Base-by-base conservation (phyloP, 257 asterid species). In the Eustoma russellianum region DNA sequence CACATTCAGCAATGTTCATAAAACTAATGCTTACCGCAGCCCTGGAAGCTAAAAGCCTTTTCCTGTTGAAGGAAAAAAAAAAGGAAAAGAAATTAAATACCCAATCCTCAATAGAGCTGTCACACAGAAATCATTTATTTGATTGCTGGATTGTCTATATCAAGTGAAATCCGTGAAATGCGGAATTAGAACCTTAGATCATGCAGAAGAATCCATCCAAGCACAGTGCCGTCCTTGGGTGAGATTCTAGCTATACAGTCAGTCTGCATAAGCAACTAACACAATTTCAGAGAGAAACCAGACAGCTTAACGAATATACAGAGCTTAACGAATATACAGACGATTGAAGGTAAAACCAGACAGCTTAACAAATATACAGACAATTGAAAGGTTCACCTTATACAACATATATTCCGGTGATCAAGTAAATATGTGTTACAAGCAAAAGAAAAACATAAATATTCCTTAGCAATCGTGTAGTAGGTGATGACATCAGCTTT, bases 221-320 rank as follows among this genome's bases (percentile, higher is more conserved):
- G 63, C 43, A 91, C 80, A 35, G 19, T 56, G 46, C 93, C 96
- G 60, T 80, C 79, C 56, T 67, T 62, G 46, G 65, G 63, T 48
- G 96, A 91, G 52, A 87, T 72, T 77, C 98, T 84, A 46, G 94
- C 98, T 50, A 87, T 82, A 85, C 98, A 91, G 63, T 87, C 96
- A 14, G 94, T 82, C 98, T 87, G 79, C 63, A 71, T 4, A 30
- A 13, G 53, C 15, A 55, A 14, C 30, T 24, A 24, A 24, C 30
- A 24, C 30, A 38, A 38, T 38, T 38, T 38, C 11, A 59, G 16
- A 33, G 16, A 17, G 17, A 46, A 16, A 53, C 52, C 16, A 7
- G 14, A 40, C 3, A 18, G 17, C 13, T 8, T 3, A 8, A 30
- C 14, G 30, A 24, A 24, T 19, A 44, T 41, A n/a, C 17, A 13